Percentiles rank a stretch among this genome's conserved stretches.
Evolutionary conservation across 2,329 filamentous ascomycete species (phyloP).

Genomic region (Trichoderma citrinoviride): DNA sequence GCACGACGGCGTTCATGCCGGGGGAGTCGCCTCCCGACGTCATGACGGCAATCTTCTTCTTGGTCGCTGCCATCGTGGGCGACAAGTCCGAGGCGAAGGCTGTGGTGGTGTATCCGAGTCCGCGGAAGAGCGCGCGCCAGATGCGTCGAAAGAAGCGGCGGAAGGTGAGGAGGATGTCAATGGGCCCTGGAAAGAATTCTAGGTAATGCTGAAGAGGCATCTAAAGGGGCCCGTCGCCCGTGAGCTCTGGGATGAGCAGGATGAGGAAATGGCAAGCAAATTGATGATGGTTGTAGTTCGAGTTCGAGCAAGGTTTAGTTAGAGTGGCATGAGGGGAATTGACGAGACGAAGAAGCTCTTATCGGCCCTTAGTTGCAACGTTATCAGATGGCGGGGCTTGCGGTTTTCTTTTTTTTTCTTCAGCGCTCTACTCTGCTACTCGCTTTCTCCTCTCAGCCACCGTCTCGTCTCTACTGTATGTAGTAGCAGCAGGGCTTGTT

Average conservation of each 20-base stretch:
- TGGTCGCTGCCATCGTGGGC: slow-evolving; percentile 45
- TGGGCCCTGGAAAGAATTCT: slow-evolving; percentile 32
- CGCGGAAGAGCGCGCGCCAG: slow-evolving; percentile 28
- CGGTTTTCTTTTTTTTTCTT: neutral
- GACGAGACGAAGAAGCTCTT: slow-evolving; percentile 22
- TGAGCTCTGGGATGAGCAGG: slow-evolving; percentile 10
- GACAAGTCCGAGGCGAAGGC: slow-evolving; percentile 23
- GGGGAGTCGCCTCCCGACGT: slow-evolving; percentile 93
- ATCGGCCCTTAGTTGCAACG: slow-evolving; percentile 15
- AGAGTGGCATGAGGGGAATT: slow-evolving; percentile 17
- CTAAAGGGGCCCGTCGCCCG: slow-evolving; percentile 24
- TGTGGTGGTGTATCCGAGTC: slow-evolving; percentile 9
- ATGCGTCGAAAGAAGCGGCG: slow-evolving; percentile 31
- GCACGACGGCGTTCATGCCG: slow-evolving; percentile 90
- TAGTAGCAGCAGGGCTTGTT: neutral
- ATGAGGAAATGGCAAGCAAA: slow-evolving; percentile 6
- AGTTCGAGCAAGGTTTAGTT: too few species aligned
- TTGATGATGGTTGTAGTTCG: slow-evolving; percentile 12
- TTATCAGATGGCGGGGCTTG: slow-evolving; percentile 22
- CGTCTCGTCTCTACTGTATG: neutral
- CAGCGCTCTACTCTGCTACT: neutral
- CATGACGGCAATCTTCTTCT: slow-evolving; percentile 81
- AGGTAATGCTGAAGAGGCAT: slow-evolving; percentile 31
- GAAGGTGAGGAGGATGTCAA: slow-evolving; percentile 33
- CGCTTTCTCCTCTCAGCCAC: too few species aligned